Evolutionary conservation across 2,329 filamentous ascomycete species (phyloP).

Genomic region (Capronia epimyces): DNA sequence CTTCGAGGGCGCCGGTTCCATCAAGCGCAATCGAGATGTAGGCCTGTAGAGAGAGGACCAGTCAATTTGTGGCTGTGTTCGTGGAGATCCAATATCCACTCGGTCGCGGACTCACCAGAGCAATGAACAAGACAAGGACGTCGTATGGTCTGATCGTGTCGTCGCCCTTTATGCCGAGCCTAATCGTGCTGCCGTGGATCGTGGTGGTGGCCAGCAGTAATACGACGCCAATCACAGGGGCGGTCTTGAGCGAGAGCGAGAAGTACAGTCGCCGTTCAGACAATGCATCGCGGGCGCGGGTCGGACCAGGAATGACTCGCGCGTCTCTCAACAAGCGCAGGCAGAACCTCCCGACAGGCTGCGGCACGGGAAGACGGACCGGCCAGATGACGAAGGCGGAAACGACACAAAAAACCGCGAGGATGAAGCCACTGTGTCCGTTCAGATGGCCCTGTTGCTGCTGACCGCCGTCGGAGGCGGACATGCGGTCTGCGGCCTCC

Average conservation of each 20-base stretch:
- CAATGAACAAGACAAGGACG: conserved; percentile 29
- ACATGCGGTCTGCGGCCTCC: conserved; percentile 7
- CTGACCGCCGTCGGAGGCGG: conserved; percentile 15
- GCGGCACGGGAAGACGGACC: conserved; percentile 20
- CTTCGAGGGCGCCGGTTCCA: conserved; percentile 28
- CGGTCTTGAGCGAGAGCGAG: conserved; percentile 26
- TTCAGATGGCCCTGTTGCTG: conserved; percentile 25
- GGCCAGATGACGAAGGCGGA: conserved; percentile 28
- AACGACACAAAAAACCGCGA: conserved; percentile 28
- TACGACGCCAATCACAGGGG: conserved; percentile 27
- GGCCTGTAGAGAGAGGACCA: conserved; percentile 5
- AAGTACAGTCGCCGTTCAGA: conserved; percentile 16
- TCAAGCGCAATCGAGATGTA: conserved; percentile 30
- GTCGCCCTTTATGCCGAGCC: conserved; percentile 27
- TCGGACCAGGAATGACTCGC: conserved; percentile 17
- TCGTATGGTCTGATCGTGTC: conserved; percentile 28
- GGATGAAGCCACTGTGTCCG: conserved; percentile 27
- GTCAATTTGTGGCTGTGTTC: neutral
- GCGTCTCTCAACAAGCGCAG: conserved; percentile 4
- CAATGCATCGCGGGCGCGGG: conserved; percentile 10
- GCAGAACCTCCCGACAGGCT: conserved; percentile 10
- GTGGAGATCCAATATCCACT: neutral
- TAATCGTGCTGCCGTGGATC: conserved; percentile 27
- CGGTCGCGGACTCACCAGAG: conserved; percentile 10
- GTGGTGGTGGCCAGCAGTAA: conserved; percentile 28